Base-by-base conservation (phyloP, 352 stramenopile genomes). In the Thraustochytrium sp. region DNA sequence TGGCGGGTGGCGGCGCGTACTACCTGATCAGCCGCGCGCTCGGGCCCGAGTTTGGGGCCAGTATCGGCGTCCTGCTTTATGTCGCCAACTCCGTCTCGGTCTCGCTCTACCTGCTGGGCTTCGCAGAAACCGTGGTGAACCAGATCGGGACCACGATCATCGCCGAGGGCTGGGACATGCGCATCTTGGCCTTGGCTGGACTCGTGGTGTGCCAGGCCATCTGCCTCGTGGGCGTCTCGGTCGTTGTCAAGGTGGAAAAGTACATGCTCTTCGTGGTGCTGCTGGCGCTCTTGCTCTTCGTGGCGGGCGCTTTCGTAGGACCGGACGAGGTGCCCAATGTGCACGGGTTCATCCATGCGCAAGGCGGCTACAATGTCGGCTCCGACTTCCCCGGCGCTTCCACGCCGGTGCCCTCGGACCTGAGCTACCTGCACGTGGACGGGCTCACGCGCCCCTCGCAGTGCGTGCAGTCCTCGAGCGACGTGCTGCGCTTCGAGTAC, bases 61-160 rank as follows among this genome's bases (percentile, higher is more conserved):
- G 89, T 0, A 91, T 94, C 46, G 91, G 89, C n/a, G 61, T 93
- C 3, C 88, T 90, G 56, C 92, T 93, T 54, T 93, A 92, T 85
- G 90, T 92, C 74, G 82, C 92, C 21, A 92, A 92, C 40, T 87
- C 89, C 0, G 89, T 92, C 2, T 89, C 89, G 0, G 86, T 93
- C 34, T 87, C 91, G 8, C 92, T 94, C 87, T 84, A 86, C 76
- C 83, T 93, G 23, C 88, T 93, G 4, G 90, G 90, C 0, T 92
- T 93, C 46, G 90, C 89, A 1, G 83, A 86, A 38, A 82, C 83
- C 16, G 49, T 86, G 38, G 83, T 74, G 1, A 85, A 82, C 72
- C 37, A 59, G 34, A 53, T 84, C n/a, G 78, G 44, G 4, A 49
- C n/a, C 36, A 37, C 62, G 26, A 64, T 84, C 29, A 64, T 84